Evolutionary conservation across 225 moss, liverwort and hornwort species (phyloP), one percentile per base, ranked within the genome.

Genomic region (Physcomitrium patens): DNA sequence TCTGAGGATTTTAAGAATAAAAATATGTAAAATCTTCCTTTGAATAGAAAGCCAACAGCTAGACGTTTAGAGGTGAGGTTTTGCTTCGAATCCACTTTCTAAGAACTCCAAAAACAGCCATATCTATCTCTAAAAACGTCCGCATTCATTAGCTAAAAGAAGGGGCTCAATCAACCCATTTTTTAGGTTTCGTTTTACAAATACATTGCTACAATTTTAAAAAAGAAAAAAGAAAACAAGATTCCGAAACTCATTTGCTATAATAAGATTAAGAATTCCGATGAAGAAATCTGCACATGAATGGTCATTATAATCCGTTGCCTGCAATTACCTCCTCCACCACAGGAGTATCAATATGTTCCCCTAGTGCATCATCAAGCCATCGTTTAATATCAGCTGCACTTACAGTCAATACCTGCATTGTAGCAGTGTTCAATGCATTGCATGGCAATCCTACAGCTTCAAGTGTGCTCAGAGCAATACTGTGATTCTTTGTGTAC

Each of bases 331-430:
- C 49, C 20, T 50, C 31, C 44, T 62, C 22, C 70, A 67, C 77
- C 28, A 22, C 49, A 54, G 20, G 26, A 54, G 61, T 66, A 68
- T 56, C 43, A 23, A 51, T 58, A 11, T 49, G 17, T 69, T 75
- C 79, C 23, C 50, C 84, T 60, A 77, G 77, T 56, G 79, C 3
- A 60, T 81, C 74, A 69, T 79, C 69, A 56, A 95, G 85, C 95
- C 91, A 95, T 49, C 82, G 58, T 45, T 91, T 79, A 12, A 91
- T 70, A 69, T 79, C 85, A 60, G 79, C 79, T 60, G 78, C 80
- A 60, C 52, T 83, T 9, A 93, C 56, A 11, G 84, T 84, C 68
- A 95, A 66, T 3, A 91, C 93, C 88, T 95, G 95, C 91, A 93
- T 86, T 1, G 95, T 95, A 63, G 93, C 83, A 19, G 93, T 90